phyloP scores from a whole-genome alignment of 495 filamentous ascomycete species.

The Cercophora sp. region DNA sequence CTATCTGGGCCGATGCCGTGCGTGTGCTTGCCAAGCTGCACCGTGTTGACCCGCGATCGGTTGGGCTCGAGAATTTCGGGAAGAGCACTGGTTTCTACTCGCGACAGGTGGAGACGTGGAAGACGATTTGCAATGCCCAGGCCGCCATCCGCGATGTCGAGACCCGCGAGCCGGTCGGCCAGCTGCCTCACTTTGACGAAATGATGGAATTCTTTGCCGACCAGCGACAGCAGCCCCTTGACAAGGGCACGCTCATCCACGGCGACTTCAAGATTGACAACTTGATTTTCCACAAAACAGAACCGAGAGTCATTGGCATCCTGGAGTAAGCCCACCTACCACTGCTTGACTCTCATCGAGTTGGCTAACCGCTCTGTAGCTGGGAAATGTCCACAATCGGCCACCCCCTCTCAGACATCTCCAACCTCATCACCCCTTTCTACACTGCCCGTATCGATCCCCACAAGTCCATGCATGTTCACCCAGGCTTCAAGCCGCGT shows the following conservation, averaged over 20 bases:
- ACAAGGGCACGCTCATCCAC: constrained; percentile 77
- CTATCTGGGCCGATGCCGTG: constrained; percentile 84
- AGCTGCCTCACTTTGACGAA: constrained; percentile 75
- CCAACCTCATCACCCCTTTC: constrained; percentile 73
- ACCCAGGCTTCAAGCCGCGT: constrained; percentile 55
- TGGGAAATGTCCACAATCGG: constrained; percentile 98
- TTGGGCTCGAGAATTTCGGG: constrained; percentile 70
- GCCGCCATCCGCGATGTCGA: constrained; percentile 70
- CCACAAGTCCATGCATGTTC: constrained; percentile 25
- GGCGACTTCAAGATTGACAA: constrained; percentile 99
- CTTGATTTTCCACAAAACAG: constrained; percentile 84
- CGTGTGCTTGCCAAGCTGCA: constrained; percentile 84
- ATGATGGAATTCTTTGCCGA: constrained; percentile 74
- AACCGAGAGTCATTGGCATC: constrained; percentile 85
- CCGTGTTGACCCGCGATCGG: constrained; percentile 58
- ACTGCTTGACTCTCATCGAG: no score
- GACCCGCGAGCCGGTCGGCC: constrained; percentile 68
- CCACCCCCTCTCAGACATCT: constrained; percentile 81
- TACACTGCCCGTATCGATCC: constrained; percentile 37
- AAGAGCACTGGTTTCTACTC: constrained; percentile 75
- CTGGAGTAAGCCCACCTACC: constrained; percentile 75
- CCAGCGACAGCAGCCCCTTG: constrained; percentile 64
- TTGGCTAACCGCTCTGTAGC: no score
- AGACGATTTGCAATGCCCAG: constrained; percentile 72
- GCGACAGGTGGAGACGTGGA: constrained; percentile 80